A percentile compares a stretch with the other conserved stretches of the same genome.
These are phyloP conservation scores for Colletotrichum sp. DNA, from an alignment of 2,329 filamentous ascomycete genomes.

Conservation along the genomic window DNA sequence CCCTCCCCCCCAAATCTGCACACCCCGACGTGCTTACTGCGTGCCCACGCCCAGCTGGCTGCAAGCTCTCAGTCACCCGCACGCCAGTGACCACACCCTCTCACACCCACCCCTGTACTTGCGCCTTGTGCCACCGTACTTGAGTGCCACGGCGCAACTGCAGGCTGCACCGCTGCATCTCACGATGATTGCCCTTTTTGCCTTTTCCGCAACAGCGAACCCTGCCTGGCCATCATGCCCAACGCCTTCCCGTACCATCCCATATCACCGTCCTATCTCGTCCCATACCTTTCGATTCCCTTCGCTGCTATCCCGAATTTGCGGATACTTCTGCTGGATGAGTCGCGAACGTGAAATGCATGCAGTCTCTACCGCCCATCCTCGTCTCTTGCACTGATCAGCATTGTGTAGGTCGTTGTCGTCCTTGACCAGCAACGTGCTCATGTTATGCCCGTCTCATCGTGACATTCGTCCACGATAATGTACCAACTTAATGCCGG, in stretches of 20 bases:
- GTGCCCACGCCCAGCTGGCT: not conserved
- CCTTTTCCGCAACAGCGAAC: not conserved
- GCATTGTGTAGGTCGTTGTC: not conserved
- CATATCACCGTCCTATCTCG: not conserved
- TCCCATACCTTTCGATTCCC: not conserved
- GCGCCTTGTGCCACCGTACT: not conserved
- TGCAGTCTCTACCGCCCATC: not conserved
- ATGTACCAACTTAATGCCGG: not conserved
- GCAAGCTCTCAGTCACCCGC: not conserved
- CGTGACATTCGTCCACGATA: not conserved
- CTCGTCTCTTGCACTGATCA: not conserved
- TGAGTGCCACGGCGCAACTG: not conserved
- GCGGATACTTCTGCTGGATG: not conserved
- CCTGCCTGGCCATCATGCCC: not conserved
- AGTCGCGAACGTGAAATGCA: not conserved
- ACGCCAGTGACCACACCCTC: not conserved
- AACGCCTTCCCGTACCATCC: not conserved
- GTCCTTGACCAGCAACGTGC: not conserved
- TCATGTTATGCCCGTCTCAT: not conserved
- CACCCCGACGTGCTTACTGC: not conserved
- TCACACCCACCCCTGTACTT: not conserved
- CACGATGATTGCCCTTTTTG: not conserved
- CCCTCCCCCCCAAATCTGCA: not conserved
- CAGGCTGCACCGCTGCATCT: conserved; percentile 6
- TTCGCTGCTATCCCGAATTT: not conserved